Base-by-base conservation (phyloP, 2,329 filamentous ascomycete species). In the Neofusicoccum kwambonambiense region DNA sequence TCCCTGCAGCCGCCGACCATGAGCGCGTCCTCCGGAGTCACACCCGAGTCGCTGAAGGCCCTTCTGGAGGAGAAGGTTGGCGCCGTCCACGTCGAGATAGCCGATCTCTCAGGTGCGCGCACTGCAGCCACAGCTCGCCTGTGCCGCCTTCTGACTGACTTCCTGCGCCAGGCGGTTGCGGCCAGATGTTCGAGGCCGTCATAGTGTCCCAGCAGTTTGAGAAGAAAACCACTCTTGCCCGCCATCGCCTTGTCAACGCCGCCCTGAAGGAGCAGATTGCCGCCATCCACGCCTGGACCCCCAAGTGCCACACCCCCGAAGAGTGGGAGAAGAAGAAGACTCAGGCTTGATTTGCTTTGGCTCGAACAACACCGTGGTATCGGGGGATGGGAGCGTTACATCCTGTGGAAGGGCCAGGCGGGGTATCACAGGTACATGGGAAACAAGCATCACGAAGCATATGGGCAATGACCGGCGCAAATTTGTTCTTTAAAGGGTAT, bases 241-340 rank as follows among this genome's bases (percentile, higher is more conserved):
- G 93, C 65, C 92, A 97, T 79, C 88, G 93, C 49, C 84, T 96
- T 68, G 93, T 96, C 71, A 97, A 97, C 79, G 85, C 85, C 15
- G 88, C 88, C 4, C 83, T 97, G 71, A 94, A 93, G 81, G 86
- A 89, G 52, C 93, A 97, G 80, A 96, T 97, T 76, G 91, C 91
- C 15, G 87, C 86, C 69, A 96, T 97, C 71, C 93, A 97, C 81
- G 93, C 93, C 44, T 97, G 93, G 93, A 96, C 92, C 64, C 92
- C 93, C 34, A 96, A 93, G 80, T 97, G 93, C 77, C 90, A 93
- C 81, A 97, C 93, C 8, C 91, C 92, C 0, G 91, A 93, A 72
- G 92, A 97, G 81, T 96, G 90, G 88, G 87, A 91, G 80, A 88
- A 86, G 77, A 86, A 90, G 78, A 83, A 85, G 67, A 74, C 71